phyloP scores from a whole-genome alignment of 1,139 yeast species.

The Hyphopichia burtonii region DNA sequence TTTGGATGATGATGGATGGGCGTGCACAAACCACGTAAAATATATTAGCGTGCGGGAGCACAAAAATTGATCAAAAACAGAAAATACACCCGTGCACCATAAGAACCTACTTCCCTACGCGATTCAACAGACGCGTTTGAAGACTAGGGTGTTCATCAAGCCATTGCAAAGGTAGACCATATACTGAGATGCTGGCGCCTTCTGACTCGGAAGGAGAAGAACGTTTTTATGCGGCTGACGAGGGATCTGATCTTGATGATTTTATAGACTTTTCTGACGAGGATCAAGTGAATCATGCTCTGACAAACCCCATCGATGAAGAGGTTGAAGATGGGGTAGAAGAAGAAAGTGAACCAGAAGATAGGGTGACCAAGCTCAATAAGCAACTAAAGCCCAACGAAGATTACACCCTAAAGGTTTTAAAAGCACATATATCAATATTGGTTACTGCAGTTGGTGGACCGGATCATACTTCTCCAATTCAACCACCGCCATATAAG shows the following conservation, averaged over 20 bases:
- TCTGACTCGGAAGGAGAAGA: slow-evolving; percentile 1
- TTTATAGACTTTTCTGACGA: slow-evolving; percentile 4
- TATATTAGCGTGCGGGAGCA: no score
- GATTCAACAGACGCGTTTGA: no score
- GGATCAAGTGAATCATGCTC: no score
- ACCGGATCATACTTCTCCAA: slow-evolving; percentile 53
- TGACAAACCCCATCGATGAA: not conserved
- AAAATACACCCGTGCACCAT: no score
- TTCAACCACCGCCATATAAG: slow-evolving; percentile 54
- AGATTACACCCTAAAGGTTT: slow-evolving; percentile 41
- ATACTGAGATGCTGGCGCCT: no score
- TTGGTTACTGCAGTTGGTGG: slow-evolving; percentile 84
- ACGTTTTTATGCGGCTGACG: slow-evolving; percentile 1
- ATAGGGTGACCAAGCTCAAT: slow-evolving; percentile 30
- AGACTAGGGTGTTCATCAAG: no score
- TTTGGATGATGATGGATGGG: no score
- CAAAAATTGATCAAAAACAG: no score
- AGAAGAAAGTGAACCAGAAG: slow-evolving; percentile 18
- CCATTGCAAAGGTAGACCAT: no score
- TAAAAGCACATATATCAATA: slow-evolving; percentile 68
- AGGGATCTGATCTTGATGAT: slow-evolving; percentile 9
- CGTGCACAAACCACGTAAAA: no score
- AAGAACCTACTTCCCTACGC: no score
- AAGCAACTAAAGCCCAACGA: slow-evolving; percentile 34
- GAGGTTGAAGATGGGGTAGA: slow-evolving; percentile 15